Evolutionary conservation across 805 yeast genomes (phyloP).

Genomic region (Saccharomycopsis javanensis): DNA sequence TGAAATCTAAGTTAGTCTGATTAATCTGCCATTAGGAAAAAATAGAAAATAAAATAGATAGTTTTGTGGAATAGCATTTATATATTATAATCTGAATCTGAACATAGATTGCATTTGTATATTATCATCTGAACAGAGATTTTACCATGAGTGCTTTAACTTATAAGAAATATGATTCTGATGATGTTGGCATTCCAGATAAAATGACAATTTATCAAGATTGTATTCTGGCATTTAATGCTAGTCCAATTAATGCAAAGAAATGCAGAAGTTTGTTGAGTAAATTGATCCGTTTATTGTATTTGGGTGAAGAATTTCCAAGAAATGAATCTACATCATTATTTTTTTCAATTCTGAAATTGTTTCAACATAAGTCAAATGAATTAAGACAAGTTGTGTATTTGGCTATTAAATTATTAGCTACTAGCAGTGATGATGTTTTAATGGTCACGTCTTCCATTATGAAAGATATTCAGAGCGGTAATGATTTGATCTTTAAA

Average conservation of each 20-base stretch:
- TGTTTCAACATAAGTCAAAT: slow-evolving; percentile 86
- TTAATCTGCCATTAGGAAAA: too few species aligned
- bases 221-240: slow-evolving; percentile 86
- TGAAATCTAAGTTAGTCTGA: too few species aligned
- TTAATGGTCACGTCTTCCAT: slow-evolving; percentile 97
- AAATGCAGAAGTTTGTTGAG: slow-evolving; percentile 79
- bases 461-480: slow-evolving; percentile 94
- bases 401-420: slow-evolving; percentile 85
- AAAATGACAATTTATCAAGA: slow-evolving; percentile 97
- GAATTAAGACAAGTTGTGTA: slow-evolving; percentile 87
- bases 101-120: too few species aligned
- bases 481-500: slow-evolving; percentile 63
- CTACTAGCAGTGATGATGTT: slow-evolving; percentile 77
- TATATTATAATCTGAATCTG: too few species aligned
- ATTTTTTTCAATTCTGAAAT: slow-evolving; percentile 87
- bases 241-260: slow-evolving; percentile 79
- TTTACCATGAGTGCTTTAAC: slow-evolving; percentile 8
- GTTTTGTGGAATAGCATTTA: too few species aligned
- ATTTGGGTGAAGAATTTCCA: slow-evolving; percentile 82
- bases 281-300: slow-evolving; percentile 69
- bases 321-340: slow-evolving; percentile 82
- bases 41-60: too few species aligned
- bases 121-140: too few species aligned
- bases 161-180: slow-evolving; percentile 66
- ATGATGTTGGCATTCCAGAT: slow-evolving; percentile 66